A percentile compares a stretch with the other conserved stretches of the same genome.
phyloP scores from a whole-genome alignment of 345 rosid species.

The Anacardium occidentale region DNA sequence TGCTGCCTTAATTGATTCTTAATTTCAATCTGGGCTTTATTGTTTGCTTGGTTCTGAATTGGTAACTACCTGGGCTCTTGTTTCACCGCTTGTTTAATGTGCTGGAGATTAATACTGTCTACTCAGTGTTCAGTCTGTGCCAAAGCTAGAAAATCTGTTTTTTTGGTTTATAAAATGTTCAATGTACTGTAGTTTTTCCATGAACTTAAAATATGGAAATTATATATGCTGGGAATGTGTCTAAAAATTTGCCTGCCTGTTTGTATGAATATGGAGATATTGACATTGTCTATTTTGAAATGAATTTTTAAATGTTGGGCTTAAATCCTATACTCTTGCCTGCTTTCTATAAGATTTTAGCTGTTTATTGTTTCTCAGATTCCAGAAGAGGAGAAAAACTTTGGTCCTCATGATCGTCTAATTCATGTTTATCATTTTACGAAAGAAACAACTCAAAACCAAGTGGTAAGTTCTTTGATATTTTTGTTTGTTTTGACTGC shows the following conservation, averaged over 20 bases:
- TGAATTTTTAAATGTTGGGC: neutral
- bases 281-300: neutral
- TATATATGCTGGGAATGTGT: neutral
- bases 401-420: conserved; percentile 60
- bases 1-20: conserved; percentile 12
- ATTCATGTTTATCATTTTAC: conserved; percentile 74
- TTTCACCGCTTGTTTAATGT: neutral
- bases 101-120: neutral
- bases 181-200: neutral
- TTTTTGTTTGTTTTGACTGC: neutral
- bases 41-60: neutral
- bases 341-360: neutral
- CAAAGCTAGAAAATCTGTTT: neutral
- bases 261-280: neutral
- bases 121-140: neutral
- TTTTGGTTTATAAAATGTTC: neutral
- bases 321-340: neutral
- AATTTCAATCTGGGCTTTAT: neutral
- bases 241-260: neutral
- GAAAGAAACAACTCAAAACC: conserved; percentile 58
- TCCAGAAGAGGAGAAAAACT: conserved; percentile 69
- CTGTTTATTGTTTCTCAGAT: conserved; percentile 35
- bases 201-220: neutral
- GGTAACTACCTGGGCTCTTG: neutral
- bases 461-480: conserved; percentile 31